A percentile compares a stretch with the other conserved stretches of the same genome.
These are phyloP conservation scores for Candida gorgasii DNA, from an alignment of 805 yeast genomes.

Conservation along the genomic window DNA sequence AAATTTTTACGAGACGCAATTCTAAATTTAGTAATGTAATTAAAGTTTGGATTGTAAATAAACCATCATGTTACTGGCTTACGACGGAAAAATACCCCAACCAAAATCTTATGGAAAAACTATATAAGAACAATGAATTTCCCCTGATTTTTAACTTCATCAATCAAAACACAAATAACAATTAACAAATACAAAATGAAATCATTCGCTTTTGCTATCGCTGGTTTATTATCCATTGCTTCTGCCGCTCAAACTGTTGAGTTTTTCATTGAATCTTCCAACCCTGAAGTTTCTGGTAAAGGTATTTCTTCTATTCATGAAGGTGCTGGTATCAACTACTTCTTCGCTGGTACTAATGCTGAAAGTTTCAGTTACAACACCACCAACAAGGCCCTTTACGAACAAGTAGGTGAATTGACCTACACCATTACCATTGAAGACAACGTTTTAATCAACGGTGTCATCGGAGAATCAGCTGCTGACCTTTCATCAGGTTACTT, in stretches of 20 bases:
- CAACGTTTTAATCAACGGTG: constrained; percentile 10
- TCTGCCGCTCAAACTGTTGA: constrained; percentile 10
- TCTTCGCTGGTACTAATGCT: constrained; percentile 30
- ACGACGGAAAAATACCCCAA: neutral
- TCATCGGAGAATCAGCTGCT: neutral
- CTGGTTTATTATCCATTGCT: constrained; percentile 6
- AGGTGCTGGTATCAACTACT: constrained; percentile 48
- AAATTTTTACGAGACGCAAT: neutral
- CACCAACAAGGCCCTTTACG: constrained; percentile 5
- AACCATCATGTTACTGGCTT: neutral
- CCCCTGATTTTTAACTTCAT: neutral
- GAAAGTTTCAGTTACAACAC: constrained; percentile 23
- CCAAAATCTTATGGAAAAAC: neutral
- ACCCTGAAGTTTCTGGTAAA: constrained; percentile 26
- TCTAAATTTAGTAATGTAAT: constrained; percentile 2
- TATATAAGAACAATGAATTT: neutral
- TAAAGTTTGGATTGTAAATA: neutral
- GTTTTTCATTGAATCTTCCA: constrained; percentile 26
- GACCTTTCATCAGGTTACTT: constrained; percentile 18
- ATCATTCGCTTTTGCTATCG: constrained; percentile 11
- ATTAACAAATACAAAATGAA: constrained; percentile 1
- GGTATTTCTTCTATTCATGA: constrained; percentile 36
- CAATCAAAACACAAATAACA: neutral
- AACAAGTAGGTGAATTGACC: neutral
- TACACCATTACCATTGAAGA: neutral